Base-by-base conservation (phyloP, 345 rosid genomes). In the Acer yangbiense region DNA sequence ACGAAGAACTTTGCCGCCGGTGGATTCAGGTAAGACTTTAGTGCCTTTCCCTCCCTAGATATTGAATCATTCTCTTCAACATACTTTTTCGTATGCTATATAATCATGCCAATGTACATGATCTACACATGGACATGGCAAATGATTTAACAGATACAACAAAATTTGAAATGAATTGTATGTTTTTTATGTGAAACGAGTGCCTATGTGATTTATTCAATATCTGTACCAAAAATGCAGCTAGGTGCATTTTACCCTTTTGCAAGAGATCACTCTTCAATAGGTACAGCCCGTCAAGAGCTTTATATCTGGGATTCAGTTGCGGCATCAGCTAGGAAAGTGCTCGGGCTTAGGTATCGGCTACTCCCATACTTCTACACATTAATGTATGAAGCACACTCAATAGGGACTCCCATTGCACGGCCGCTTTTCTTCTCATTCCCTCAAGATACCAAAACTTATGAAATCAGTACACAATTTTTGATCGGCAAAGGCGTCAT, bases 321-420 rank as follows among this genome's bases (percentile, higher is more conserved):
- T 18, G 64, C 64, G 9, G 64, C 64, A 60, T 60, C 64, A 60
- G 64, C 64, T 27, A 60, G 64, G 64, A 60, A 60, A 21, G 64
- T 60, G 21, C 64, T 60, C 9, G 27, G 64, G 10, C 64, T 60
- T 11, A 6, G 64, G 12, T 60, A 60, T 18, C 25, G 27, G 25
- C 27, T 60, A 60, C 64, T 60, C 64, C 64, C 64, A 7, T 16
- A 60, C 27, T 18, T 60, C 5, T 60, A 60, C 27, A 60, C 64
- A 60, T 60, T 60, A 21, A 60, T 60, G 64, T 60, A n/a, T 60
- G 64, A 60, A 60, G 64, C 64, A n/a, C 64, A 60, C 21, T 6
- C 64, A 9, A n/a, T 0, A 60, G 64, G 64, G 64, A 60, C 64
- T 21, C 64, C 64, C 64, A 60, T 60, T 20, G 64, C 27, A 20